A percentile compares a stretch with the other conserved stretches of the same genome.
Conservation (phyloP, 1,139 yeast genomes). For the Komagataea norvegica region DNA sequence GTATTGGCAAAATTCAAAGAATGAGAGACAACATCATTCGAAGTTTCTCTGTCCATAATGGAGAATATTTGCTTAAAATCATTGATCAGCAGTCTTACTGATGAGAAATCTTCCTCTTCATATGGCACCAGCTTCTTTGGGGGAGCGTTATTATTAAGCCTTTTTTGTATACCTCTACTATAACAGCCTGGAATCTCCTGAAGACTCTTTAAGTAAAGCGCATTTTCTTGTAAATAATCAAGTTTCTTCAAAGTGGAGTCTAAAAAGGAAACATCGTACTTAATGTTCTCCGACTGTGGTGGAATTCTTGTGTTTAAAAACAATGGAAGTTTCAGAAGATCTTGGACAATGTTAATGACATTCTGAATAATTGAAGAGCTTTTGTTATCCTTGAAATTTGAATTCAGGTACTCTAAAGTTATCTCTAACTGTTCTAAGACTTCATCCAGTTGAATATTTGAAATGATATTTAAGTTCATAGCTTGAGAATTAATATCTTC, state of each 20-base stretch:
- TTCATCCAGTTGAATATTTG: slow-evolving; percentile 15
- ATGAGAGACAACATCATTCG: slow-evolving; percentile 29
- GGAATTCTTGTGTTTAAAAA: slow-evolving; percentile 17
- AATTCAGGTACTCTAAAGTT: slow-evolving; percentile 12
- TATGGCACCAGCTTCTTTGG: slow-evolving; percentile 40
- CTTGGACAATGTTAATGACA: slow-evolving; percentile 17
- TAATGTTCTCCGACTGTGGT: slow-evolving; percentile 4
- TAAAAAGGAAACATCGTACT: slow-evolving; percentile 15
- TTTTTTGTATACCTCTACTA: slow-evolving; percentile 46
- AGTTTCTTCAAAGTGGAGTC: slow-evolving; percentile 9
- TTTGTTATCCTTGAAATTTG: slow-evolving; percentile 10
- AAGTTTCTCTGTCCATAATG: slow-evolving; percentile 35
- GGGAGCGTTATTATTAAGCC: slow-evolving; percentile 55
- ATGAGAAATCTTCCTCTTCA: slow-evolving; percentile 26
- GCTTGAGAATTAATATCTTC: slow-evolving; percentile 66
- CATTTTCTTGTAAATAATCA: slow-evolving; percentile 12
- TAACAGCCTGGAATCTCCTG: slow-evolving; percentile 42
- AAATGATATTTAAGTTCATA: slow-evolving; percentile 42
- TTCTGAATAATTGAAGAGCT: slow-evolving; percentile 20
- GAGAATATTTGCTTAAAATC: slow-evolving; percentile 34
- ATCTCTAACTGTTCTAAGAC: slow-evolving; percentile 14
- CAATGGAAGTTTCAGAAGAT: slow-evolving; percentile 18
- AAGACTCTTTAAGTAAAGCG: slow-evolving; percentile 20
- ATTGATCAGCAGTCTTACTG: slow-evolving; percentile 24
- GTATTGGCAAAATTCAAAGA: slow-evolving; percentile 30